Percentiles rank a stretch among this genome's conserved stretches.
Evolutionary conservation across 148 eudicot genomes (phyloP).

Genomic region (Suaeda aralocaspica): DNA sequence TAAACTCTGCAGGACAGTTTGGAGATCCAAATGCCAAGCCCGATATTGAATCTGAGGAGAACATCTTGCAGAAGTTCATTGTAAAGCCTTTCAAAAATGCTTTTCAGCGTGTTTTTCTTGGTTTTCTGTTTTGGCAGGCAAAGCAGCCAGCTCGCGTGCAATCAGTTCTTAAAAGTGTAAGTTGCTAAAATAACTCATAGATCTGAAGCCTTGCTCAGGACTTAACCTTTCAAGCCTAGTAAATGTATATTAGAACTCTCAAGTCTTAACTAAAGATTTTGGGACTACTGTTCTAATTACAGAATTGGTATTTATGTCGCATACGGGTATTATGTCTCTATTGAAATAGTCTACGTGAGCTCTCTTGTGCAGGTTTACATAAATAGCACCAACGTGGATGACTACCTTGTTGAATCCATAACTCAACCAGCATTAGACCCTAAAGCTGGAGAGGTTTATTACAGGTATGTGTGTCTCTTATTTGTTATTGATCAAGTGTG

Average conservation of each 20-base stretch:
- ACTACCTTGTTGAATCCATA: slow-evolving; percentile 87
- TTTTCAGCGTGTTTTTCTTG: slow-evolving; percentile 82
- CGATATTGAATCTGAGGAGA: slow-evolving; percentile 50
- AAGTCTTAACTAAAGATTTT: background rate
- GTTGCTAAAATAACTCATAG: slow-evolving; percentile 16
- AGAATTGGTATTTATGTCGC: too few relatives aligned
- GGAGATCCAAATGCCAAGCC: slow-evolving; percentile 47
- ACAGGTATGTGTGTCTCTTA: slow-evolving; percentile 51
- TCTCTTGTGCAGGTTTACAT: slow-evolving; percentile 58
- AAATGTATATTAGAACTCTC: background rate
- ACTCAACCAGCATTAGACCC: slow-evolving; percentile 86
- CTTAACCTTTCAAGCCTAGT: background rate
- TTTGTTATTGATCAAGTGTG: background rate
- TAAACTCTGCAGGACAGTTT: slow-evolving; percentile 93
- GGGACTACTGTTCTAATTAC: too few relatives aligned
- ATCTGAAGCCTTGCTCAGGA: background rate
- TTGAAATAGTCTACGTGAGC: background rate
- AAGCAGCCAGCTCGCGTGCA: slow-evolving; percentile 80
- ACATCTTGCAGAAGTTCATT: slow-evolving; percentile 47
- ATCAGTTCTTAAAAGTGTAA: slow-evolving; percentile 86
- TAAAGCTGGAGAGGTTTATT: slow-evolving; percentile 95
- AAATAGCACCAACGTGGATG: slow-evolving; percentile 78
- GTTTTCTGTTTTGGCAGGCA: slow-evolving; percentile 87
- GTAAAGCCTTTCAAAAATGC: slow-evolving; percentile 70
- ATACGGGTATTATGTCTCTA: background rate